These are phyloP conservation scores for Lepidium aucheri DNA, from an alignment of 345 rosid species.

Conservation along the genomic window DNA sequence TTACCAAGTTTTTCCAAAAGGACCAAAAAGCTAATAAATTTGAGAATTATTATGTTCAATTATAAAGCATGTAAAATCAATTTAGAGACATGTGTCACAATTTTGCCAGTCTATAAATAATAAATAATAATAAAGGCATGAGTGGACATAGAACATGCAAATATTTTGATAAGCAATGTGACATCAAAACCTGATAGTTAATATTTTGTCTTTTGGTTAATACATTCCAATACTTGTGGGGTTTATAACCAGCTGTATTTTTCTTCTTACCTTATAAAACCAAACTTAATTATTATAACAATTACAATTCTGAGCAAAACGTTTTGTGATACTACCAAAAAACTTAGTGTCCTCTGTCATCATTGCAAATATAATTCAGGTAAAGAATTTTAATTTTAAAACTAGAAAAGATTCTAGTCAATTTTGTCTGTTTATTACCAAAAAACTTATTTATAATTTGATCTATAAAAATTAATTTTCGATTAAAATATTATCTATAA, in stretches of 20 bases:
- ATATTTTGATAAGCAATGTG: neutral
- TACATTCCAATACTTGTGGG: constrained; percentile 27
- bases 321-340: constrained; percentile 1
- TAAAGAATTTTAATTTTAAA: neutral
- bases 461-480: neutral
- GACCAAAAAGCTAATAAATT: neutral
- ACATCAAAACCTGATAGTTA: constrained; percentile 16
- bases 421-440: neutral
- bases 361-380: no score
- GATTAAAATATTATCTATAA: neutral
- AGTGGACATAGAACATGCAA: constrained; percentile 25
- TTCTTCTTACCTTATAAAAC: neutral
- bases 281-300: neutral
- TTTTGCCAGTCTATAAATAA: neutral
- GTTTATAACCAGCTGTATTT: constrained; percentile 22
- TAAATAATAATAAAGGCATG: neutral
- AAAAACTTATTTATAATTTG: neutral
- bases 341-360: neutral
- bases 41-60: neutral
- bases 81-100: neutral
- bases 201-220: constrained; percentile 12
- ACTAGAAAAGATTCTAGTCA: neutral
- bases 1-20: neutral
- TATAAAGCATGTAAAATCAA: neutral
- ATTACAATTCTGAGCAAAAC: neutral